Evolutionary conservation across 23 red algal genomes (phyloP), one percentile per base, ranked within the genome.

Genomic region (Gracilaria gracilis): DNA sequence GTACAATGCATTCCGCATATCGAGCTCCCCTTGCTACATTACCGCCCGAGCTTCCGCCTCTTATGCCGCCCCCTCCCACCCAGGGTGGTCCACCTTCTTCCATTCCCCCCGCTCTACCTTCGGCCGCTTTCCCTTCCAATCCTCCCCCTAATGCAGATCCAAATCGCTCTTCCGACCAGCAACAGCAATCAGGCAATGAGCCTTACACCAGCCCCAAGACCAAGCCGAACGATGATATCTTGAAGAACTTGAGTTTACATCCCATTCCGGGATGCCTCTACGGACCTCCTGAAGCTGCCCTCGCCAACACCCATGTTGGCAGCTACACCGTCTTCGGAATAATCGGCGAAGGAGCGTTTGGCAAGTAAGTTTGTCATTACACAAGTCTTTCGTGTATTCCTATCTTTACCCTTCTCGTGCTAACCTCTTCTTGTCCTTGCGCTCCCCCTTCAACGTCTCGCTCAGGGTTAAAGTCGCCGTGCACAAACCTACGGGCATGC

Each of bases 351-450:
- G 90, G 90, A 39, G 80, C 90, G 6, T 93, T 93, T 73, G 90
- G 90, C 37, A 93, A 93, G 89, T 92, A 92, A 49, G 87, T 91
- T 61, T 82, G 79, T n/a, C 50, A n/a, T n/a, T n/a, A n/a, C n/a
- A 4, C 47, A 2, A 20, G 15, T 62, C 59, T 38, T 15, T 25
- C 44, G 17, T 37, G 4, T 27, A 8, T 36, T 51, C 77, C 6
- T 54, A n/a, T 82, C 44, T 15, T 54, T 70, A 7, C 48, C 82
- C 5, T 77, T 69, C 32, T 20, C 31, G 42, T 77, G n/a, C 67
- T 88, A 46, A 61, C 50, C 55, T 37, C 48, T 15, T 88, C 44
- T 57, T 7, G 24, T 78, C 20, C 28, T 47, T 54, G 42, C 75
- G 12, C 50, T 79, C 44, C 80, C 59, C 31, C 23, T 36, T 24